Base-by-base conservation (phyloP, 495 filamentous ascomycete genomes). In the Aspergillus egyptiacus region DNA sequence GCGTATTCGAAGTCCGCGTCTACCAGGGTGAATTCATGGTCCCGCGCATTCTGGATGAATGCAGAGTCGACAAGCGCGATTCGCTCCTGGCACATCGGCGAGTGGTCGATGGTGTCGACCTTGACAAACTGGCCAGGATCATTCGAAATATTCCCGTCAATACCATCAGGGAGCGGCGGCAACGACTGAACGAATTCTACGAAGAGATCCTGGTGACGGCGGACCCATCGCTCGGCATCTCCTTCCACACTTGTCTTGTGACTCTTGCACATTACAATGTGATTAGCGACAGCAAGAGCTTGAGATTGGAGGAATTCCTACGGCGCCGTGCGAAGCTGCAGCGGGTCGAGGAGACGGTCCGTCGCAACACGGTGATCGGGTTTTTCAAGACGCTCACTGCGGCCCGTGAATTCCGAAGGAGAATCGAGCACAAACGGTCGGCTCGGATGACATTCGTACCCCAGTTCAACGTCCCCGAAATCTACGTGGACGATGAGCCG, bases 181-280 rank as follows among this genome's bases (percentile, higher is more conserved):
- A 79, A 48, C 80, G 86, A 30, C 88, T 94, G 66, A 96, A 96
- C 59, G 75, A 81, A 14, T 97, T 97, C 69, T 99, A 88, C 58
- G 90, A 97, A 71, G 93, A 99, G 69, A 83, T 96, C 27, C 80
- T 97, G 65, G 93, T 96, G 8, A 93, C 90, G 4, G 89, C 89
- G 8, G 88, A 96, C 67, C 83, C 83, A 0, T 84, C 87, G 45
- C 80, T 83, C 37, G 93, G 93, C 19, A 90, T 99, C 41, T 85
- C 86, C 5, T 99, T 99, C 67, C 95, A 89, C 15, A 81, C 85
- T 5, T 85, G 95, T n/a, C 71, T 99, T 38, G 91, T 99, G 87
- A 95, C 95, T 47, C 76, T 99, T 14, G 91, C 94, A 13, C 94
- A 99, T 68, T 93, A 97, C 75, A 99, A 99, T 52, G 89, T 99